phyloP scores from a whole-genome alignment of 2,329 filamentous ascomycete genomes.

The Hypoxylon sp. region DNA sequence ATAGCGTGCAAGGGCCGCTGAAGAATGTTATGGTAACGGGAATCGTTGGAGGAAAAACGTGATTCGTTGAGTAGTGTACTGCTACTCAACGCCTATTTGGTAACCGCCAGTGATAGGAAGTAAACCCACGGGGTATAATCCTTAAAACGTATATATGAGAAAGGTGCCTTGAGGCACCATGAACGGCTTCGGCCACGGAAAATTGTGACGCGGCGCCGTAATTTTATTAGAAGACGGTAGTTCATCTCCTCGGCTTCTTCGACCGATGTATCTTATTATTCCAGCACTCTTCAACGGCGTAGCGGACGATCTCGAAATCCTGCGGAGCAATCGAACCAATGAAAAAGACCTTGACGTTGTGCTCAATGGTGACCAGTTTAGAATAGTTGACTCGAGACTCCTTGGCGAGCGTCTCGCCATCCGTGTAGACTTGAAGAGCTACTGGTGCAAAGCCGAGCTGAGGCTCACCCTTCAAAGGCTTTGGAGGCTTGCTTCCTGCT shows the following conservation, averaged over 20 bases:
- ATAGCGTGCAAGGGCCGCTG: slow-evolving; percentile 35
- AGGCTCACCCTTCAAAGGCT: slow-evolving; percentile 60
- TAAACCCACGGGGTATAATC: slow-evolving; percentile 31
- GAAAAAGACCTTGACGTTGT: slow-evolving; percentile 71
- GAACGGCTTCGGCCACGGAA: slow-evolving; percentile 31
- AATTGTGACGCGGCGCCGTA: slow-evolving; percentile 22
- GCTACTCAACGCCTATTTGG: slow-evolving; percentile 22
- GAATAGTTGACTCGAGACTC: slow-evolving; percentile 72
- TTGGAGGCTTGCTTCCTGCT: slow-evolving; percentile 51
- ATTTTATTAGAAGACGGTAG: slow-evolving; percentile 16
- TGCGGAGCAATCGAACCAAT: slow-evolving; percentile 63
- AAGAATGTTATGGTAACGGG: slow-evolving; percentile 25
- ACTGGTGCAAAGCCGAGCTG: slow-evolving; percentile 65
- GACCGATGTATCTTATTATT: slow-evolving; percentile 57
- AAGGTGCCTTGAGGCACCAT: slow-evolving; percentile 26
- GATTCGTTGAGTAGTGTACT: slow-evolving; percentile 27
- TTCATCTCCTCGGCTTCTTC: slow-evolving; percentile 48
- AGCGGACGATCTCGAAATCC: slow-evolving; percentile 60
- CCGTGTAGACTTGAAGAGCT: slow-evolving; percentile 59
- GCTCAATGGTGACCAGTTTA: slow-evolving; percentile 69
- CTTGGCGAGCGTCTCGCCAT: slow-evolving; percentile 62
- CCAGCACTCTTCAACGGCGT: slow-evolving; percentile 67
- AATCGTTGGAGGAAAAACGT: slow-evolving; percentile 36
- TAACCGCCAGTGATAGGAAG: slow-evolving; percentile 9
- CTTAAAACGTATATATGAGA: slow-evolving; percentile 43